Conservation (phyloP, 129 eudicot species). For the Flaveria brownii region DNA sequence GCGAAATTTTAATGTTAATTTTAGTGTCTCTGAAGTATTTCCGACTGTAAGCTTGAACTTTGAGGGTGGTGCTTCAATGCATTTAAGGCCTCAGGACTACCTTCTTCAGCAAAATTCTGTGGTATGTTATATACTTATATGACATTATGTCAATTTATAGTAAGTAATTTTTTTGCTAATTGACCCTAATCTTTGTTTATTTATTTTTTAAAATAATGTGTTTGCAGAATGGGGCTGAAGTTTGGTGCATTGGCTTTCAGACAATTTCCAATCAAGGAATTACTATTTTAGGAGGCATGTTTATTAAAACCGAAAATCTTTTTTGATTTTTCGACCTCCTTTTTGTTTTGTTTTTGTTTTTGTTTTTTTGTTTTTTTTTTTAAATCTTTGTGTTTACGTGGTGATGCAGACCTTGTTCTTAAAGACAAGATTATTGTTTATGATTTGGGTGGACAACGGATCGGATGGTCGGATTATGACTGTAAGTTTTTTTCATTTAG, state of each 20-base stretch:
- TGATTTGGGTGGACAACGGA: conserved; percentile 81
- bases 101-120: conserved; percentile 78
- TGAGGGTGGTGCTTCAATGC: conserved; percentile 89
- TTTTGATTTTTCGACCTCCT: not conserved
- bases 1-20: not conserved
- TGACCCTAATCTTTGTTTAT: not conserved
- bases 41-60: conserved; percentile 84
- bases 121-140: conserved; percentile 52
- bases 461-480: conserved; percentile 92
- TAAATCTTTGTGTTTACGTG: conserved; percentile 8
- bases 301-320: not conserved
- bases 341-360: not conserved
- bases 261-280: conserved; percentile 72
- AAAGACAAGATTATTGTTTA: conserved; percentile 85
- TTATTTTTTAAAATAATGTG: not conserved
- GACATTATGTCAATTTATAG: not conserved
- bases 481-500: conserved; percentile 51
- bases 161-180: not conserved
- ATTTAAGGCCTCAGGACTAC: conserved; percentile 78
- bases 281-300: conserved; percentile 91
- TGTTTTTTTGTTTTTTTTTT: not conserved
- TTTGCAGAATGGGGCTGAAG: conserved; percentile 69
- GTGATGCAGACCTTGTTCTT: conserved; percentile 75
- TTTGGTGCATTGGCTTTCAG: conserved; percentile 94
- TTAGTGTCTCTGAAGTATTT: conserved; percentile 66